Conservation (phyloP, 169 alveolate species). For the Plasmodium cynomolgi region DNA sequence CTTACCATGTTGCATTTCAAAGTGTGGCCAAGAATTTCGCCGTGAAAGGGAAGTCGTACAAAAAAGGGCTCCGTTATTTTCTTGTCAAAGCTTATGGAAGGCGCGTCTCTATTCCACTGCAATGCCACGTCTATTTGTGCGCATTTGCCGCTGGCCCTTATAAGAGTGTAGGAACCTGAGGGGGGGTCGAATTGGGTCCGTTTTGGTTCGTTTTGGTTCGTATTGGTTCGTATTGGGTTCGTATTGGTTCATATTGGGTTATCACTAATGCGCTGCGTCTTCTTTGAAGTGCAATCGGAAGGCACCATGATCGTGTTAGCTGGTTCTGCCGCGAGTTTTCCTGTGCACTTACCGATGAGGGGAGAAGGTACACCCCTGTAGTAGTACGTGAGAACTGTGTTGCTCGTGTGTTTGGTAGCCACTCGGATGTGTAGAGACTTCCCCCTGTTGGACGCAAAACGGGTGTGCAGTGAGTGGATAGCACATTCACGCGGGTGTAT, state of each 20-base stretch:
- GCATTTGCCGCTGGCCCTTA: neutral
- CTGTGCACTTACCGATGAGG: conserved; percentile 7
- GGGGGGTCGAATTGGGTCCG: neutral
- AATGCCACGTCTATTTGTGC: conserved; percentile 11
- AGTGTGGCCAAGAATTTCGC: conserved; percentile 12
- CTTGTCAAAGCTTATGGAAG: neutral
- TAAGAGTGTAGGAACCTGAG: conserved; percentile 22
- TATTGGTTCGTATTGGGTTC: too few species aligned
- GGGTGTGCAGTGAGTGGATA: neutral
- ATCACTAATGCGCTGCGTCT: neutral
- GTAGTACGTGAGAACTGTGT: conserved; percentile 24
- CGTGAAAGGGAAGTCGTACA: conserved; percentile 18
- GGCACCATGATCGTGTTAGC: neutral
- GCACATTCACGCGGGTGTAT: neutral
- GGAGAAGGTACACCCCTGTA: conserved; percentile 23
- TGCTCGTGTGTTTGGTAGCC: conserved; percentile 3
- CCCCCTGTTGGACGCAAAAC: neutral
- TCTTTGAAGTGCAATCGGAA: neutral
- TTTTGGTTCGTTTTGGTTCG: neutral
- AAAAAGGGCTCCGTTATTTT: conserved; percentile 27
- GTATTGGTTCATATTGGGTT: neutral
- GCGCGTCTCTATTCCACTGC: conserved; percentile 5
- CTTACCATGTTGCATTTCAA: conserved; percentile 30
- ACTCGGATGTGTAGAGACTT: neutral
- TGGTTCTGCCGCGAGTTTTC: neutral